These are phyloP conservation scores for Lomentospora prolificans DNA, from an alignment of 2,329 filamentous ascomycete species.

Conservation along the genomic window DNA sequence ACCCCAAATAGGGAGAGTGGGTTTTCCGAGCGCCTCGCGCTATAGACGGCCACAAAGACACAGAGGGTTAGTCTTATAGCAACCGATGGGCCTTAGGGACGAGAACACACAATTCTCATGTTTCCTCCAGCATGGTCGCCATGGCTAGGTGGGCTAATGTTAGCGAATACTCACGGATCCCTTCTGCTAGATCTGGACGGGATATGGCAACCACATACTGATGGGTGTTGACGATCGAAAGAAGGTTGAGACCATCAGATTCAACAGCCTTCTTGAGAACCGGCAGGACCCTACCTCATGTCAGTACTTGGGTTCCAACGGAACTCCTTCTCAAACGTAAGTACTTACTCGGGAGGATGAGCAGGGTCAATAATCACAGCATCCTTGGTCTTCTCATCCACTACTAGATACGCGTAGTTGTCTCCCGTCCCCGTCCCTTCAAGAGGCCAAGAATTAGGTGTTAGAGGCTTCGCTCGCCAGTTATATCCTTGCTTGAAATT, in stretches of 20 bases:
- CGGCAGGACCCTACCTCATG: slow-evolving; percentile 40
- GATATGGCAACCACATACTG: slow-evolving; percentile 58
- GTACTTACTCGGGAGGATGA: slow-evolving; percentile 61
- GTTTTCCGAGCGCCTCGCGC: slow-evolving; percentile 35
- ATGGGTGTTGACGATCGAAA: slow-evolving; percentile 89
- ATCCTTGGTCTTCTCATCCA: slow-evolving; percentile 70
- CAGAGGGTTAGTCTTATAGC: too few relatives aligned
- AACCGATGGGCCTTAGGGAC: too few relatives aligned
- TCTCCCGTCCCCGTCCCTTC: slow-evolving; percentile 29
- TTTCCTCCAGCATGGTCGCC: slow-evolving; percentile 94
- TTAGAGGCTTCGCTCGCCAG: too few relatives aligned
- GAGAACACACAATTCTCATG: slow-evolving; percentile 55
- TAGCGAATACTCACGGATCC: neutral
- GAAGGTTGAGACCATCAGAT: slow-evolving; percentile 67
- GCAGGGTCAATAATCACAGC: slow-evolving; percentile 73
- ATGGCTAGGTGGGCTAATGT: slow-evolving; percentile 50
- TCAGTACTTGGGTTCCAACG: neutral
- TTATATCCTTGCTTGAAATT: too few relatives aligned
- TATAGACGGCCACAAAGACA: neutral
- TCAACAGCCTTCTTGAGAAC: slow-evolving; percentile 64
- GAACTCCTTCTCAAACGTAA: neutral
- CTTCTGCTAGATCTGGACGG: neutral
- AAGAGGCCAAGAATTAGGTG: too few relatives aligned
- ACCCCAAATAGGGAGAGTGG: slow-evolving; percentile 68
- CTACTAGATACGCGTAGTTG: slow-evolving; percentile 78